Evolutionary conservation across 805 yeast species (phyloP), one percentile per base, ranked within the genome.

Genomic region (Metschnikowia vanudenii): DNA sequence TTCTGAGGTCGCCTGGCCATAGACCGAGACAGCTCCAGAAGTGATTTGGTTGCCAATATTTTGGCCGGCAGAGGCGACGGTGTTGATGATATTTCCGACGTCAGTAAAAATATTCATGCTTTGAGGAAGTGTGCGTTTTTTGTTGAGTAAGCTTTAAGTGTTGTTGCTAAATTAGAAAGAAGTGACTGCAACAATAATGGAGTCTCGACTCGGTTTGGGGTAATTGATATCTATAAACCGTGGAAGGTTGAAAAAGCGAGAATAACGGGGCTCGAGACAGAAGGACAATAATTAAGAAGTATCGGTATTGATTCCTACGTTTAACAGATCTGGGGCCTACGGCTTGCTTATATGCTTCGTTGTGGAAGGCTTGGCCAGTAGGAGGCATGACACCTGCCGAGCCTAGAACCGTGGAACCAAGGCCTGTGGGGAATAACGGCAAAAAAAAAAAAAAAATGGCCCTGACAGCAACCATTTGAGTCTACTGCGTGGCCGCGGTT

Each of bases 21-120:
- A 44, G 22, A 47, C 55, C 14, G 54, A 41, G 16, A 43, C 47
- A 6, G 51, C 45, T 29, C 29, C 43, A 14, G 44, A 44, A 36
- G 46, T 35, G 37, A 29, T 33, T 35, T 37, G 49, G 28, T 29
- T 51, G 28, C 34, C 44, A 24, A 43, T 43, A 19, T 18, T 24
- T 4, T 24, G 14, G 6, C 51, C 53, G 16, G 39, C 56, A 11
- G 48, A 43, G 14, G 44, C 39, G 30, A 47, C 14, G 20, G 42
- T 49, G 36, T 32, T 50, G 31, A 34, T 37, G 34, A 43, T 43
- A 33, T 37, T 37, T 31, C 46, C 46, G 20, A 43, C 41, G 32
- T 43, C 41, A 14, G 46, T 37, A 11, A 43, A 29, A 37, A 43
- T 32, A 37, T 37, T 32, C 46, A 43, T 43, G 33, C 12, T 42